Conservation (phyloP, 371 early-diverging fungal genomes). For the Gilbertella persicaria region DNA sequence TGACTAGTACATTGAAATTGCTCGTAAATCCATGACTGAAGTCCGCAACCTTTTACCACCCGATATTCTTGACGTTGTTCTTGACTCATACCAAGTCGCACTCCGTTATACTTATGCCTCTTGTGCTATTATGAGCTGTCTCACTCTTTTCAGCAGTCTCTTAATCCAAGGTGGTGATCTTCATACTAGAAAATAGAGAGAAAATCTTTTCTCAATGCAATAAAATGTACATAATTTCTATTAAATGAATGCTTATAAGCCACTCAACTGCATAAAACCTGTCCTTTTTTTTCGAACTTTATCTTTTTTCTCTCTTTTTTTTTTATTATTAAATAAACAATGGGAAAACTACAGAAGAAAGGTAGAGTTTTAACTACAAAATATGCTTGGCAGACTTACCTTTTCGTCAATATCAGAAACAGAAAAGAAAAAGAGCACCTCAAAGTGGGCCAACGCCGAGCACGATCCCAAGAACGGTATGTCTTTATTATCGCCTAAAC, state of each 20-base stretch:
- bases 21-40: conserved; percentile 50
- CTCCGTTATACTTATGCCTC: conserved; percentile 36
- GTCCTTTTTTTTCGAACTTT: no score
- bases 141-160: conserved; percentile 41
- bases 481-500: not conserved
- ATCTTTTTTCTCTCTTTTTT: no score
- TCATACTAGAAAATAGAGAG: conserved; percentile 28
- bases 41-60: conserved; percentile 38
- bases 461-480: not conserved
- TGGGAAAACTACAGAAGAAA: conserved; percentile 22
- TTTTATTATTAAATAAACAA: not conserved
- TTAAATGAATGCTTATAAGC: no score
- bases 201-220: no score
- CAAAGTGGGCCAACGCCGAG: not conserved
- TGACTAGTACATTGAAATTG: conserved; percentile 41
- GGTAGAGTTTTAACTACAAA: not conserved
- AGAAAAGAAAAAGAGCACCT: not conserved
- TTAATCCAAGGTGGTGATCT: conserved; percentile 55
- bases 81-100: conserved; percentile 42
- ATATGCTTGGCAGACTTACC: no score
- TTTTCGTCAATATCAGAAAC: no score
- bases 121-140: conserved; percentile 30
- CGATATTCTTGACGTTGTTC: conserved; percentile 36
- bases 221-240: no score
- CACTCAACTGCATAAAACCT: no score